These are phyloP conservation scores for Trichoderma orchidacearum DNA, from an alignment of 495 filamentous ascomycete genomes.

Conservation along the genomic window DNA sequence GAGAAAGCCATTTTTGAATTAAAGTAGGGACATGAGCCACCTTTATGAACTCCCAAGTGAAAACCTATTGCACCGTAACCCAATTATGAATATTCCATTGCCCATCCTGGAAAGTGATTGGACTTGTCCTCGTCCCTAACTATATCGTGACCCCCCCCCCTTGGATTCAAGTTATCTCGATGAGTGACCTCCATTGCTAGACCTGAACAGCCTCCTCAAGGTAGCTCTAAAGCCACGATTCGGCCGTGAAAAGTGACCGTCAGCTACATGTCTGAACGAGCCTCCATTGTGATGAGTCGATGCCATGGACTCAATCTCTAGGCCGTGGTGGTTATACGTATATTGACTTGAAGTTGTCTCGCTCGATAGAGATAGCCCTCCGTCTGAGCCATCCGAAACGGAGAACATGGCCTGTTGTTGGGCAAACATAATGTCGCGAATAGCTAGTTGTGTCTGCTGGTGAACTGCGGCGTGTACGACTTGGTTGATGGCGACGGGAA, in stretches of 20 bases:
- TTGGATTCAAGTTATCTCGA: neutral
- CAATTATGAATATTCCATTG: neutral
- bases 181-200: neutral
- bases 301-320: neutral
- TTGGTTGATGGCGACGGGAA: conserved; percentile 1
- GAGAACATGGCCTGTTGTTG: conserved; percentile 3
- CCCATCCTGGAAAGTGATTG: neutral
- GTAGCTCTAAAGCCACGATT: neutral
- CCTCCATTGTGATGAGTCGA: neutral
- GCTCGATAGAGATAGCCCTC: neutral
- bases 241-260: neutral
- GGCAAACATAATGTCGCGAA: neutral
- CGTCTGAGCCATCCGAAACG: neutral
- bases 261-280: neutral
- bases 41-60: neutral
- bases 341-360: neutral
- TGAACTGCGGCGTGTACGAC: neutral
- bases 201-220: neutral
- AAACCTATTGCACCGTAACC: neutral
- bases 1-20: neutral
- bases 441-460: neutral
- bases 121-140: neutral
- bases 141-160: too few relatives aligned
- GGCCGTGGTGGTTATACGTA: neutral
- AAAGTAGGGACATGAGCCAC: neutral